Evolutionary conservation across 306 rosid genomes (phyloP).

Genomic region (Elaeagnus macrophylla): DNA sequence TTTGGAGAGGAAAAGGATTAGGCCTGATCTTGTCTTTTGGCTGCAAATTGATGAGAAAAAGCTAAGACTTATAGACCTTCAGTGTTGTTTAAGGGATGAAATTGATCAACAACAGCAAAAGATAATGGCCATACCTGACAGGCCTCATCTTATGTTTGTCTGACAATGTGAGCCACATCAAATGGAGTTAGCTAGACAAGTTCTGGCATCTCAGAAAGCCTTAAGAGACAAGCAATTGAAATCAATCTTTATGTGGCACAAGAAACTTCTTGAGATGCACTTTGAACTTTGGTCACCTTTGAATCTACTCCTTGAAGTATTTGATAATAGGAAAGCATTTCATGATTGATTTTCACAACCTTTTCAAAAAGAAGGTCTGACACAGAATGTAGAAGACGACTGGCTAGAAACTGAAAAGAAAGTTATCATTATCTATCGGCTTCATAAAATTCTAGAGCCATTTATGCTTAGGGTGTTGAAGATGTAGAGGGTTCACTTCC

Average conservation of each 20-base stretch:
- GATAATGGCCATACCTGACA: constrained; percentile 98
- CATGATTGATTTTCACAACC: constrained; percentile 99
- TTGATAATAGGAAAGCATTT: constrained; percentile 94
- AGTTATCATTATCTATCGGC: constrained; percentile 91
- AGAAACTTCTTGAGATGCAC: constrained; percentile 91
- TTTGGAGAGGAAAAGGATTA: constrained; percentile 86
- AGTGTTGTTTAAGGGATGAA: constrained; percentile 89
- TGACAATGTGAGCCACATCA: constrained; percentile 94
- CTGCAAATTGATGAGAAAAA: constrained; percentile 95
- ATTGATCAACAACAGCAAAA: constrained; percentile 96
- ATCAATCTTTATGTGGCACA: constrained; percentile 92
- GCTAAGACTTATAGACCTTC: constrained; percentile 75
- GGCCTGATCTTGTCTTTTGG: constrained; percentile 85
- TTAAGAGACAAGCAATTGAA: constrained; percentile 84
- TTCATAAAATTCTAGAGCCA: constrained; percentile 98
- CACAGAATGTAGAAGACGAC: constrained; percentile 77
- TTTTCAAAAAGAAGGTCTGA: constrained; percentile 80
- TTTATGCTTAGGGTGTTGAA: constrained; percentile 97
- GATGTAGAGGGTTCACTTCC: constrained; percentile 99
- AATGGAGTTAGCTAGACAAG: constrained; percentile 80
- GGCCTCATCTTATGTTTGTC: constrained; percentile 93
- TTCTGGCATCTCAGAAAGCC: constrained; percentile 83
- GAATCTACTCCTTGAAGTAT: constrained; percentile 95
- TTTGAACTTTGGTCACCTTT: constrained; percentile 97
- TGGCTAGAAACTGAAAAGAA: constrained; percentile 99